Evolutionary conservation across 805 yeast genomes (phyloP), one percentile per base, ranked within the genome.

Genomic region (Candida bentonensis): DNA sequence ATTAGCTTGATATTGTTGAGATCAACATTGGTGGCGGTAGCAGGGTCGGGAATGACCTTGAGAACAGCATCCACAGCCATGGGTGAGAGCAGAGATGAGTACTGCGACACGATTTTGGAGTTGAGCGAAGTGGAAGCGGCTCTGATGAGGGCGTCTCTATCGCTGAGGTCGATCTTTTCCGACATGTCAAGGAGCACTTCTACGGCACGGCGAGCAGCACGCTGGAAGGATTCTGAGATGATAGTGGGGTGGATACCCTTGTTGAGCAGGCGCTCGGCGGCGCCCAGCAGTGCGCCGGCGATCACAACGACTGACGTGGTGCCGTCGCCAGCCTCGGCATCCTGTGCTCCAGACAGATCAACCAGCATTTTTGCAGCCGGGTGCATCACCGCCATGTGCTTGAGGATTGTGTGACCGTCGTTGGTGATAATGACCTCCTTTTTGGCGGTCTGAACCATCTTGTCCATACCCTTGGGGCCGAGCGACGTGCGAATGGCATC

Each of bases 381-480:
- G 61, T 92, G 98, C 60, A 92, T 73, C 42, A 92, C 94, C 1
- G 98, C 97, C 97, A 92, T 92, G 63, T 92, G 96, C 56, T 84
- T 79, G 54, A 89, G 69, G 53, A 92, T 92, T 2, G 99, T 92
- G 64, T 94, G 97, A 26, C 99, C 99, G 65, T 92, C 99, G 63
- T 92, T 92, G 50, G 97, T 87, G 54, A 92, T 88, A 57, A 88
- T 81, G 54, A 89, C 83, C 59, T 92, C 87, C 33, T 97, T 97
- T 47, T 74, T 75, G 42, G 88, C 81, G 17, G 97, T 88, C 65
- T 86, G 86, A 67, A 66, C 66, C 97, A 92, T 89, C 69, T 92
- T 92, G 64, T 92, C 99, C 98, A 92, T 92, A 49, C 99, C 99
- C 64, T 87, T 89, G 46, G 99, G 99, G 20, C 99, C 99, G 47